Conservation (phyloP, 768 basidiomycete genomes). For the Pulveroboletus ravenelii region DNA sequence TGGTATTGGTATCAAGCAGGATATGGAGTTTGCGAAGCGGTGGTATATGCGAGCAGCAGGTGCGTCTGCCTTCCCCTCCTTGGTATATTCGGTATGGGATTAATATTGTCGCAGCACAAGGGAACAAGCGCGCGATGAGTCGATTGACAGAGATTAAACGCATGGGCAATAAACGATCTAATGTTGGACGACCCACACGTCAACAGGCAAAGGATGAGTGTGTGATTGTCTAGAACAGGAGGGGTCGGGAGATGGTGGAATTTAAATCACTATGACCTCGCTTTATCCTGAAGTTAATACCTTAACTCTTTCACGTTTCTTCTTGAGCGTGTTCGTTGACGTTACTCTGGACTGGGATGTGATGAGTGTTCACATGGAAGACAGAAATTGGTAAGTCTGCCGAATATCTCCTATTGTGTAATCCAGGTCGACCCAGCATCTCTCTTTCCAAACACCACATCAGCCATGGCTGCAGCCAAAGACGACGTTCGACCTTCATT, state of each 20-base stretch:
- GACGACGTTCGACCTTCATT: constrained; percentile 27
- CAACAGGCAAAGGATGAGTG: constrained; percentile 94
- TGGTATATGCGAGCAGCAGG: constrained; percentile 99
- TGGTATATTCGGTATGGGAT: background rate
- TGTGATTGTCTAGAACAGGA: constrained; percentile 59
- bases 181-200: constrained; percentile 81
- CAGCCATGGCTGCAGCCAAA: constrained; percentile 20
- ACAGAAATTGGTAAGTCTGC: background rate
- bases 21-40: constrained; percentile 90
- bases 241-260: constrained; percentile 3
- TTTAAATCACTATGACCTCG: constrained; percentile 5
- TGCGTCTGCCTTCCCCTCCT: constrained; percentile 36
- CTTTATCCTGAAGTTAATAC: background rate
- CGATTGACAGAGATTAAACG: constrained; percentile 94
- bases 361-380: background rate
- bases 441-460: constrained; percentile 1
- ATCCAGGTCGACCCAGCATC: background rate
- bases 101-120: constrained; percentile 64
- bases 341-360: background rate
- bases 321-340: constrained; percentile 1
- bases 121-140: constrained; percentile 97
- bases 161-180: constrained; percentile 71
- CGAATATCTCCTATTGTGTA: constrained; percentile 21
- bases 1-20: constrained; percentile 95
- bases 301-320: constrained; percentile 14